Percentiles rank a stretch among this genome's conserved stretches.
phyloP scores from a whole-genome alignment of 192 early-diverging fungal genomes.

The Podila epicladia region DNA sequence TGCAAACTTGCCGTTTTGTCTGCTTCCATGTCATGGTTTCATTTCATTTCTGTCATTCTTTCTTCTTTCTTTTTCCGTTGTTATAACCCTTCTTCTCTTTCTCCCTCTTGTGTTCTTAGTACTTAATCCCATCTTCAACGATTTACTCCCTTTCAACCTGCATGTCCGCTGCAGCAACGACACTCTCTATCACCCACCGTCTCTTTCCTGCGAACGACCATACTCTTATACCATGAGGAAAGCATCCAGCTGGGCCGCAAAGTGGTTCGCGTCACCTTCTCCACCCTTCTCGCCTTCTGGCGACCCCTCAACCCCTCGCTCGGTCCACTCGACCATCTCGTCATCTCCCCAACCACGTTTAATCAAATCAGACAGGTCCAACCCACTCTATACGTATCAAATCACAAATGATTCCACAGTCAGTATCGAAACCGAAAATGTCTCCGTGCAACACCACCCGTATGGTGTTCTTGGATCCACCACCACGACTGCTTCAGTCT shows the following conservation, averaged over 20 bases:
- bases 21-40: too few species aligned
- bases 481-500: background rate
- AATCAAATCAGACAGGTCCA: too few species aligned
- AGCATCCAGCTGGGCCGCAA: background rate
- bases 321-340: too few species aligned
- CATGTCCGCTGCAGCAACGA: background rate
- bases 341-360: too few species aligned
- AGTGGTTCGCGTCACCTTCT: background rate
- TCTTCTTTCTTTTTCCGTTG: background rate
- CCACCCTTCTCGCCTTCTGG: background rate
- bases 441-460: too few species aligned
- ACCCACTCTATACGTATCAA: too few species aligned
- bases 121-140: background rate
- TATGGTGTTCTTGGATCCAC: too few species aligned
- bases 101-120: background rate
- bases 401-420: too few species aligned
- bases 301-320: too few species aligned
- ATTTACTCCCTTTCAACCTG: background rate
- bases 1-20: too few species aligned
- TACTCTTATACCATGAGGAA: background rate
- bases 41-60: too few species aligned
- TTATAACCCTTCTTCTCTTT: background rate
- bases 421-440: too few species aligned
- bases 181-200: background rate
- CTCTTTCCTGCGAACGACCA: background rate